phyloP scores from a whole-genome alignment of 139 green algal genomes.

The Nannochloris sp. region DNA sequence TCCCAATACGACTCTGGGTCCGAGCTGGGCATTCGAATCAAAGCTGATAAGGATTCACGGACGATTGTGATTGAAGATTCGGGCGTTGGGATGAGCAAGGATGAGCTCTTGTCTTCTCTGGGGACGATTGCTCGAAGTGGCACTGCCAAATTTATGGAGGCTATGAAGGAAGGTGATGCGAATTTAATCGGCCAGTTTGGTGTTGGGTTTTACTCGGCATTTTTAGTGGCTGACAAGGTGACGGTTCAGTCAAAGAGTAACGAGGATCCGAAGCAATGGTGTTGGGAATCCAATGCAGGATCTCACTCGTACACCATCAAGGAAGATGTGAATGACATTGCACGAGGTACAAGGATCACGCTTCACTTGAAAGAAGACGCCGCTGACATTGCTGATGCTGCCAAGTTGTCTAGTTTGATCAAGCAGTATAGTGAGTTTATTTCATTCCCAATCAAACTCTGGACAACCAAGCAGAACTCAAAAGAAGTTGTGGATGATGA shows the following conservation, averaged over 20 bases:
- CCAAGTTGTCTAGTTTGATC: conserved; percentile 73
- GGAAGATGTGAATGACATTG: conserved; percentile 45
- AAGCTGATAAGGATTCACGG: conserved; percentile 64
- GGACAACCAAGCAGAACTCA: conserved; percentile 10
- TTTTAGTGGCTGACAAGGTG: conserved; percentile 79
- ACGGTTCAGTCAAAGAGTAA: conserved; percentile 73
- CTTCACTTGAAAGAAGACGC: conserved; percentile 93
- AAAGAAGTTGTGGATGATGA: conserved; percentile 65
- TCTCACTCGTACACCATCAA: conserved; percentile 70
- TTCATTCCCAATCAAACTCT: conserved; percentile 94
- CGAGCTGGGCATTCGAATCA: conserved; percentile 87
- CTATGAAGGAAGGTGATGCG: conserved; percentile 75
- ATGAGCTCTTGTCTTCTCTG: conserved; percentile 85
- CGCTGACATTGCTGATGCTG: conserved; percentile 62
- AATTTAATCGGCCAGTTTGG: conserved; percentile 96
- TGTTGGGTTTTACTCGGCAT: conserved; percentile 98
- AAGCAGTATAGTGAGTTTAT: conserved; percentile 99
- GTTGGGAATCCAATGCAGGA: conserved; percentile 82
- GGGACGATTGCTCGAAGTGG: conserved; percentile 94
- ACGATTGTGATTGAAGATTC: conserved; percentile 92
- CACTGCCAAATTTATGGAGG: conserved; percentile 96
- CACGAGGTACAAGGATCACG: conserved; percentile 78
- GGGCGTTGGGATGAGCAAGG: conserved; percentile 89
- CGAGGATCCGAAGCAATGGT: conserved; percentile 64
- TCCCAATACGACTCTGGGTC: conserved; percentile 23